Evolutionary conservation across 2,329 filamentous ascomycete genomes (phyloP).

Genomic region (Diaporthe capsici): DNA sequence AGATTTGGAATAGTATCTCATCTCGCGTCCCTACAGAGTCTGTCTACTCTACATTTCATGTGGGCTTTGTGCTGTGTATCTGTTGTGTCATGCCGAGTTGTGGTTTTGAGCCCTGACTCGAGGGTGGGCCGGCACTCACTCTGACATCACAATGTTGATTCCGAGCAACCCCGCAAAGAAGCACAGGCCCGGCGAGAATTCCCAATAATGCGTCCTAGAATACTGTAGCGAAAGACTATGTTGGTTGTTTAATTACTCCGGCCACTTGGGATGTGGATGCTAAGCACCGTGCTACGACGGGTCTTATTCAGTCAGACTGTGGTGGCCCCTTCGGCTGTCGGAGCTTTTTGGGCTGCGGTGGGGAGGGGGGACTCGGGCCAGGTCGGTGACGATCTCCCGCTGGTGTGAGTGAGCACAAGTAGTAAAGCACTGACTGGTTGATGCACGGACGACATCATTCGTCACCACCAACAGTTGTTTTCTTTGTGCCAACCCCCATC

Average conservation of each 20-base stretch:
- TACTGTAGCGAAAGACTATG: neutral
- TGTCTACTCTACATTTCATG: neutral
- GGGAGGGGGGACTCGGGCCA: neutral
- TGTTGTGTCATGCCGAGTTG: neutral
- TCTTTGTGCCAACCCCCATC: too few species aligned
- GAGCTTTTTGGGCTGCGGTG: neutral
- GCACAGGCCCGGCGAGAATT: too few species aligned
- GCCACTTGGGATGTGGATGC: neutral
- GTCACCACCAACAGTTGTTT: too few species aligned
- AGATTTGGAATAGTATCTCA: constrained; percentile 14
- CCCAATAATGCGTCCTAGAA: too few species aligned
- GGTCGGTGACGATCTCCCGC: neutral
- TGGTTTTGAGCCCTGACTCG: neutral
- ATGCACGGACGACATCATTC: neutral
- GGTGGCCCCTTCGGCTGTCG: neutral
- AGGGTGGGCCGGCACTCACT: neutral
- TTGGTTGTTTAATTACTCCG: neutral
- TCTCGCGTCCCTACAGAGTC: neutral
- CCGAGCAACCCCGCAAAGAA: neutral
- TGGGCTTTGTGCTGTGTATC: neutral
- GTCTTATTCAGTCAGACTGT: neutral
- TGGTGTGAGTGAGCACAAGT: neutral
- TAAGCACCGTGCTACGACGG: neutral
- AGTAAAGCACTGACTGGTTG: too few species aligned
- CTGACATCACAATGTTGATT: neutral